Conservation (phyloP, 768 basidiomycete genomes). For the Porphyrellus cyaneotinctus region DNA sequence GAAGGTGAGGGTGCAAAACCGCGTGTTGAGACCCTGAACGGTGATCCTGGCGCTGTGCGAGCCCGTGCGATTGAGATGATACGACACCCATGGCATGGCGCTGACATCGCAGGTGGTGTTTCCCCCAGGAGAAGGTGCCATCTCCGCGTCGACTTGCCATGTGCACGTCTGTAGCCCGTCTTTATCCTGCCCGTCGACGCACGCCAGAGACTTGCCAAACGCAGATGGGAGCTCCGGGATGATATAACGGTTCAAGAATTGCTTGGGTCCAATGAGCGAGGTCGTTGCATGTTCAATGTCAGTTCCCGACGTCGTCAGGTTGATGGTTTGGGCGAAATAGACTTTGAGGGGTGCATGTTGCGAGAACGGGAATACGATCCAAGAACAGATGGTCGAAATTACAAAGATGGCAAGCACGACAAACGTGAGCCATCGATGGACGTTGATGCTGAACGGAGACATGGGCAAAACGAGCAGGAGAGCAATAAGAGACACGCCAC, state of each 20-base stretch:
- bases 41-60: conserved; percentile 43
- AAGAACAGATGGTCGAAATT: conserved; percentile 40
- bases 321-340: conserved; percentile 63
- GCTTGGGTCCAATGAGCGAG: conserved; percentile 40
- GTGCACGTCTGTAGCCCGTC: conserved; percentile 43
- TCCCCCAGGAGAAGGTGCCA: conserved; percentile 39
- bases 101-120: neutral
- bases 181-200: conserved; percentile 24
- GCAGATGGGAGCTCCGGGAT: conserved; percentile 53
- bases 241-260: conserved; percentile 42
- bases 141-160: conserved; percentile 40
- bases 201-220: conserved; percentile 32
- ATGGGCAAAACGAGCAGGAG: conserved; percentile 55
- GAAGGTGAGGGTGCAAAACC: conserved; percentile 60
- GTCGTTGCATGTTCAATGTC: conserved; percentile 37
- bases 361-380: conserved; percentile 60
- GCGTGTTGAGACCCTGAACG: conserved; percentile 56
- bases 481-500: conserved; percentile 40
- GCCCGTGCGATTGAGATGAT: conserved; percentile 39
- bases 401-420: conserved; percentile 40
- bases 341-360: conserved; percentile 59
- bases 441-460: conserved; percentile 58
- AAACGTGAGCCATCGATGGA: conserved; percentile 38
- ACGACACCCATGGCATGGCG: conserved; percentile 40
- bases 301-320: conserved; percentile 34